phyloP scores from a whole-genome alignment of 2,329 filamentous ascomycete genomes.

The Emericellopsis atlantica region DNA sequence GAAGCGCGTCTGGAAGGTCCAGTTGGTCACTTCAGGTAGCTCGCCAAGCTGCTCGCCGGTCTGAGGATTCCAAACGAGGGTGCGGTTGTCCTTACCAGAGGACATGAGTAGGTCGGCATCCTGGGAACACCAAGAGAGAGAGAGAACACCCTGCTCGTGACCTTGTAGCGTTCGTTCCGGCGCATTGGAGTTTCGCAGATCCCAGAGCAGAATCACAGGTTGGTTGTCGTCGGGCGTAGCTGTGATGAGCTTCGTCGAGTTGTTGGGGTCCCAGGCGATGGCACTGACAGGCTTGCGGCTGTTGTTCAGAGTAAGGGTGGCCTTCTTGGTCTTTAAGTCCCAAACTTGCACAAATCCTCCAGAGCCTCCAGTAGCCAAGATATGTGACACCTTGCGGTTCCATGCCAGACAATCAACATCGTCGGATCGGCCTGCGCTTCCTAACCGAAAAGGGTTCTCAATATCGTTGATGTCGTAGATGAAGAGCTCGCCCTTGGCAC shows the following conservation, averaged over 20 bases:
- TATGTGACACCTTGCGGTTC: constrained; percentile 97
- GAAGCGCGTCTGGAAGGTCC: constrained; percentile 93
- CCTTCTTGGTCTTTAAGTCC: constrained; percentile 97
- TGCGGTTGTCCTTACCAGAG: constrained; percentile 92
- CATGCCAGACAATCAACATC: constrained; percentile 95
- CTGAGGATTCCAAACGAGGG: constrained; percentile 91
- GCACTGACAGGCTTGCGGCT: constrained; percentile 90
- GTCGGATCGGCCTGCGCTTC: constrained; percentile 77
- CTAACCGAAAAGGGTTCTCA: constrained; percentile 75
- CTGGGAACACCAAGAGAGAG: constrained; percentile 88
- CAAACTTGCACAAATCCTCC: constrained; percentile 96
- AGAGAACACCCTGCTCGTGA: constrained; percentile 90
- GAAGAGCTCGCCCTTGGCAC: constrained; percentile 90
- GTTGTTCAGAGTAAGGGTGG: constrained; percentile 90
- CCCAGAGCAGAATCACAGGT: constrained; percentile 85
- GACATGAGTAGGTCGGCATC: constrained; percentile 83
- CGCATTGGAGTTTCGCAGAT: constrained; percentile 89
- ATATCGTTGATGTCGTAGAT: constrained; percentile 91
- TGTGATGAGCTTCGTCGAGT: constrained; percentile 86
- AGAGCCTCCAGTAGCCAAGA: constrained; percentile 83
- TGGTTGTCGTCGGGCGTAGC: constrained; percentile 81
- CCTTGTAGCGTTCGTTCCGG: constrained; percentile 79
- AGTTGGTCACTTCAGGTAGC: constrained; percentile 96
- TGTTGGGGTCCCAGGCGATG: constrained; percentile 94
- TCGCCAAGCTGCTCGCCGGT: constrained; percentile 81